Base-by-base conservation (phyloP, 2,329 filamentous ascomycete species). In the Beauveria australis region DNA sequence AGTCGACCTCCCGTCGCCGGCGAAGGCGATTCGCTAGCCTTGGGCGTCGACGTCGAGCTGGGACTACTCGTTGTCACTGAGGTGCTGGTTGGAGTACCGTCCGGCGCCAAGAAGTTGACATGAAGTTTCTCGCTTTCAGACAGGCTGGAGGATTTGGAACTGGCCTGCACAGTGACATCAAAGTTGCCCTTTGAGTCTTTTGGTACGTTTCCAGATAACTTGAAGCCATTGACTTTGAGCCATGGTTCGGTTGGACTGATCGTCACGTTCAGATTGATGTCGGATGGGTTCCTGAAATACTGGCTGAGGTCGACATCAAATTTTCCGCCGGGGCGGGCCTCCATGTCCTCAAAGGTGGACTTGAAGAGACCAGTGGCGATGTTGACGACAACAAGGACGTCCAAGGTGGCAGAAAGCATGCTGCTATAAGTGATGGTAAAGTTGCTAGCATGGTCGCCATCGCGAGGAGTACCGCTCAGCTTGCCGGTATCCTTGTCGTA, bases 401-500 rank as follows among this genome's bases (percentile, higher is more conserved):
- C 80, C 5, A 89, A 82, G 16, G 73, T 75, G 67, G 89, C 83
- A 16, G 82, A 80, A 64, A 81, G 83, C 14, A 74, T 71, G 68
- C 90, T 87, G 14, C 74, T 78, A 10, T 85, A 85, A 14, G 75
- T 79, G 41, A 91, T 74, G 1, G 80, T 84, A 52, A 93, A 79
- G 65, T 87, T 88, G 30, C 81, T 78, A 4, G 85, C 82, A 53
- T 77, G 76, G 3, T 84, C 81, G 55, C 78, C 75, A n/a, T 76
- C 68, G 0, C 86, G 84, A 3, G 88, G 84, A 1, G 75, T 88
- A 2, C 91, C 92, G 37, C 74, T 79, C 7, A 96, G 73, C 1
- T 74, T 75, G 69, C 91, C 81, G 0, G 84, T 86, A 9, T 74
- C 66, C 2, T 79, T 74, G 67, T 94, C 79, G 58, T 94, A 82